Conservation (phyloP, 2,329 filamentous ascomycete genomes). For the Penicillium sp. region DNA sequence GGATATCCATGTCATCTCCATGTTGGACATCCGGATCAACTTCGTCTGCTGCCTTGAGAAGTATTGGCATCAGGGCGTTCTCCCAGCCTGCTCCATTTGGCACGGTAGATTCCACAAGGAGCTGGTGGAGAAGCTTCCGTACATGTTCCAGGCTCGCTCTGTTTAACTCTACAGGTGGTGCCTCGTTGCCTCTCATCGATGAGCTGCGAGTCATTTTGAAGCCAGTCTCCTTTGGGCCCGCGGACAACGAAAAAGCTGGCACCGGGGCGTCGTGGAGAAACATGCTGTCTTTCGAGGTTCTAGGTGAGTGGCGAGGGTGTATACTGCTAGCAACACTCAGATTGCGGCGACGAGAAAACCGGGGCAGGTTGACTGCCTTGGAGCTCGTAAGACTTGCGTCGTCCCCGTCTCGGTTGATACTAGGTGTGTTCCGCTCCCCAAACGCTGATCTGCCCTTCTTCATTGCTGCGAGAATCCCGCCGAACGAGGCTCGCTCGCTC, state of each 20-base stretch:
- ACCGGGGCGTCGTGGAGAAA: constrained; percentile 35
- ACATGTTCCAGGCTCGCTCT: constrained; percentile 86
- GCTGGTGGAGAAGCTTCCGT: constrained; percentile 77
- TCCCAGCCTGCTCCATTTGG: constrained; percentile 79
- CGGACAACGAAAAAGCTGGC: constrained; percentile 45
- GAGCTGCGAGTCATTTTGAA: constrained; percentile 72
- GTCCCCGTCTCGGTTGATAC: constrained; percentile 68
- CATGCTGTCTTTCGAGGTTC: constrained; percentile 62
- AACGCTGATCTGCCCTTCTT: constrained; percentile 73
- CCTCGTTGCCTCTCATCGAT: constrained; percentile 74
- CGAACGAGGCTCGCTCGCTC: constrained; percentile 72
- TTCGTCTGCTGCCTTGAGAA: constrained; percentile 88
- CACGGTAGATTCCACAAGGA: constrained; percentile 75
- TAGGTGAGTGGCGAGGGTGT: constrained; percentile 70
- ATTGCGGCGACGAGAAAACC: constrained; percentile 73
- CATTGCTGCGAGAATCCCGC: constrained; percentile 69
- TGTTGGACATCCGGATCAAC: constrained; percentile 88
- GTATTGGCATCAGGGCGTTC: constrained; percentile 83
- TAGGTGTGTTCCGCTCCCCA: constrained; percentile 74
- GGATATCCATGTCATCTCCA: constrained; percentile 94
- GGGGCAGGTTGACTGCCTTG: constrained; percentile 61
- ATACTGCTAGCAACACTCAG: constrained; percentile 78
- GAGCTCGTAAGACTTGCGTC: constrained; percentile 65
- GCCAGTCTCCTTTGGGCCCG: constrained; percentile 36
- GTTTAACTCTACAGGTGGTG: constrained; percentile 81